Evolutionary conservation across 495 filamentous ascomycete species (phyloP), one percentile per base, ranked within the genome.

Genomic region (Annulohypoxylon moriforme): DNA sequence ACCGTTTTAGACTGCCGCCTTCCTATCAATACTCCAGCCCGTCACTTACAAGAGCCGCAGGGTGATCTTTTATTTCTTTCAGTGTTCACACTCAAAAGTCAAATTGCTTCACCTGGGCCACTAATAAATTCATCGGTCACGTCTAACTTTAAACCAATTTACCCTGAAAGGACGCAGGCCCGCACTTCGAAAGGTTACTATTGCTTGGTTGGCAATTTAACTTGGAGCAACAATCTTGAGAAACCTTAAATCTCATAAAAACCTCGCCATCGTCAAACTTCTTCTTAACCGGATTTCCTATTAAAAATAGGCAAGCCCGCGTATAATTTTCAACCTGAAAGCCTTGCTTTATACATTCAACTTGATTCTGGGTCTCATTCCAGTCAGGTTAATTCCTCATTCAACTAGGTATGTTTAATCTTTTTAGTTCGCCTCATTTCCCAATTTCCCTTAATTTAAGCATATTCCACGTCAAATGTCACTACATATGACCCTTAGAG

Each of bases 131-230:
- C 34, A 20, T 24, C 9, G 20, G 38, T 27, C 52, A 42, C 52
- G 20, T 58, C 42, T 59, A 59, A 59, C 65, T 27, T 14, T 44
- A 60, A 9, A 24, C 57, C 31, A 22, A 22, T 27, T 46, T 34
- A 59, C 50, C 47, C 60, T 38, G 47, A 65, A 53, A 60, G 27
- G 61, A 52, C 56, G 34, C 47, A 44, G 8, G 40, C 14, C 60
- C 14, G 6, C 50, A 9, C 50, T 14, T 40, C 44, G 47, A 56
- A 47, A 61, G 38, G 46, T 70, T 60, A 52, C 52, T 25, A 46
- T 60, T 18, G 14, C 40, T 34, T 60, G n/a, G 55, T 70, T 70
- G 31, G 34, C 46, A n/a, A 36, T 65, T 64, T 49, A 20, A 47
- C 27, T 40, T 34, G n/a, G 29, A 34, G 34, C 29, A 13, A 33